Conservation (phyloP, 352 stramenopile genomes). For the Aphanomyces cochlioides region DNA sequence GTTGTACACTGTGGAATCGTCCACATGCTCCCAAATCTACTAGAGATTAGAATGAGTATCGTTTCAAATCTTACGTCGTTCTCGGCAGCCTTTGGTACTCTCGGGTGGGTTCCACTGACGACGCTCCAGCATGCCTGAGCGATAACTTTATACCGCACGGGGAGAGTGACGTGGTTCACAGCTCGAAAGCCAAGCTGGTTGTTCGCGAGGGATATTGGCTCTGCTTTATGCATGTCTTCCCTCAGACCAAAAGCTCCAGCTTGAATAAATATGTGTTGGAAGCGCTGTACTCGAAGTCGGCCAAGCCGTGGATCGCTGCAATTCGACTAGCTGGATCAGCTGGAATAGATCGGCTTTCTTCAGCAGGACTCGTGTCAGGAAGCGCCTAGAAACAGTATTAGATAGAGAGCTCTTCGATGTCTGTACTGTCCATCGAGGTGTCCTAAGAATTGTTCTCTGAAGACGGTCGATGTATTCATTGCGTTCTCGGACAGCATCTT, state of each 20-base stretch:
- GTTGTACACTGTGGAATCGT: not conserved
- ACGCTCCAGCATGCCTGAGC: not conserved
- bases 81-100: too few relatives aligned
- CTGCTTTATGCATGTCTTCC: not conserved
- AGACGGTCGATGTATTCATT: not conserved
- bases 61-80: not conserved
- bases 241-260: not conserved
- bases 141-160: conserved; percentile 1
- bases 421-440: too few relatives aligned
- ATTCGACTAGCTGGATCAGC: not conserved
- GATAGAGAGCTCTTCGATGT: too few relatives aligned
- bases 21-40: conserved; percentile 8
- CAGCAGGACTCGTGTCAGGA: not conserved
- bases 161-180: conserved; percentile 1
- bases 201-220: not conserved
- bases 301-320: not conserved
- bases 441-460: not conserved
- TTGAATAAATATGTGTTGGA: not conserved
- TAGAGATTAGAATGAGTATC: not conserved
- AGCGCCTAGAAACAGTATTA: too few relatives aligned
- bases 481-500: not conserved
- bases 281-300: not conserved
- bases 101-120: not conserved
- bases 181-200: not conserved
- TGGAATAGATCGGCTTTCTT: not conserved